Evolutionary conservation across 768 basidiomycete species (phyloP), one percentile per base, ranked within the genome.

Genomic region (Suillus spraguei): DNA sequence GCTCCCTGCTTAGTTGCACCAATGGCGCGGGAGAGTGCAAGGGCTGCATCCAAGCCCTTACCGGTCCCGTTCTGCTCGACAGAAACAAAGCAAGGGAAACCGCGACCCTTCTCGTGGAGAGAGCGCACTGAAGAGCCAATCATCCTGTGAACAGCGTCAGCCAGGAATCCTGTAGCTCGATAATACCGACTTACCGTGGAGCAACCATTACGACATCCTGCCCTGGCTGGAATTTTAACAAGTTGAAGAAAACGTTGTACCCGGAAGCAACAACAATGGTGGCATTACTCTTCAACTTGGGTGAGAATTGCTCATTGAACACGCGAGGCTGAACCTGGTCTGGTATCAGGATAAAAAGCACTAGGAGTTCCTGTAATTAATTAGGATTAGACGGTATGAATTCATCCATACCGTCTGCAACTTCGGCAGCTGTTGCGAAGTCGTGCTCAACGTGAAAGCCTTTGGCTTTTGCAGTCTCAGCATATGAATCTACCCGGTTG

Each of bases 161-260:
- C 42, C 49, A 61, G 39, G 32, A 9, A 16, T 62, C 20, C 24
- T 41, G n/a, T 28, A 44, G 39, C 13, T 24, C 17, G 33, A 55
- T 38, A 14, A 33, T 59, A 56, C 13, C 39, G 10, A 13, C 28
- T 32, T 63, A 85, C 86, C 87, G 80, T 14, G 87, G 87, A 20
- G 86, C 87, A 56, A 88, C 87, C 87, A 88, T 88, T 32, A 87
- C 82, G 33, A 87, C 85, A 69, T 87, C 81, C 67, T 87, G 86
- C 22, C 76, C 72, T 1, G 81, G 73, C 59, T 78, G 78, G 71
- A 88, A 86, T 39, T 84, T 72, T 32, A 88, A 75, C 22, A 87
- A 77, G 65, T 84, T 84, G 77, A 77, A 87, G 72, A 85, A 86
- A 39, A 88, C 85, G 63, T 88, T 88, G 67, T 88, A 88, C 39